These are phyloP conservation scores for Wickerhamomyces strasburgensis DNA, from an alignment of 805 yeast genomes.

Conservation along the genomic window DNA sequence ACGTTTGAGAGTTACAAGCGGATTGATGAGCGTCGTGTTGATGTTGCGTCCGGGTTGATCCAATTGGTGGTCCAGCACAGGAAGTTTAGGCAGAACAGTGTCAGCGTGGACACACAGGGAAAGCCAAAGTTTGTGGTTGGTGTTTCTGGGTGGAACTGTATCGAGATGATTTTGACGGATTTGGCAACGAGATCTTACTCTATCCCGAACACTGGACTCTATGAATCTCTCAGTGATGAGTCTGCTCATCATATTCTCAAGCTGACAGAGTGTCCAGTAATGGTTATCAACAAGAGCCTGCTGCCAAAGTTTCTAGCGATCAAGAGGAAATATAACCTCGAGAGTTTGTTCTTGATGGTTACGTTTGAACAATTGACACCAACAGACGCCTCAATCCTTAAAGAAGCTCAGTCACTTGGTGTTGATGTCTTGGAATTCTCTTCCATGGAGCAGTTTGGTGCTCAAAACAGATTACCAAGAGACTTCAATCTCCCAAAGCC, in stretches of 20 bases:
- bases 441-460: slow-evolving; percentile 30
- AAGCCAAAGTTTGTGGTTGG: slow-evolving; percentile 37
- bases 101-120: slow-evolving; percentile 5
- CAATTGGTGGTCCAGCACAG: slow-evolving; percentile 23
- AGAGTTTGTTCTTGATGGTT: slow-evolving; percentile 36
- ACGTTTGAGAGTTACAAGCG: slow-evolving; percentile 35
- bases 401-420: slow-evolving; percentile 15
- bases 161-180: slow-evolving; percentile 56
- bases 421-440: slow-evolving; percentile 34
- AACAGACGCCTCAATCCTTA: slow-evolving; percentile 18
- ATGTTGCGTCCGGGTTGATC: slow-evolving; percentile 44
- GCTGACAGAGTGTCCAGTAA: slow-evolving; percentile 48
- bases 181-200: slow-evolving; percentile 49
- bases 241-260: slow-evolving; percentile 48
- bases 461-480: slow-evolving; percentile 30
- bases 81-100: slow-evolving; percentile 2
- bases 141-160: slow-evolving; percentile 44
- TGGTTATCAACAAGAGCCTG: slow-evolving; percentile 42
- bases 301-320: slow-evolving; percentile 37
- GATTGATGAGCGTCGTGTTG: slow-evolving; percentile 31
- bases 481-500: slow-evolving; percentile 31
- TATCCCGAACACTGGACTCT: slow-evolving; percentile 38
- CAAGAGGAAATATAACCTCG: slow-evolving; percentile 28
- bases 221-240: slow-evolving; percentile 41
- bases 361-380: slow-evolving; percentile 40